These are phyloP conservation scores for Isabelozyma heimii DNA, from an alignment of 805 yeast species.

Conservation along the genomic window DNA sequence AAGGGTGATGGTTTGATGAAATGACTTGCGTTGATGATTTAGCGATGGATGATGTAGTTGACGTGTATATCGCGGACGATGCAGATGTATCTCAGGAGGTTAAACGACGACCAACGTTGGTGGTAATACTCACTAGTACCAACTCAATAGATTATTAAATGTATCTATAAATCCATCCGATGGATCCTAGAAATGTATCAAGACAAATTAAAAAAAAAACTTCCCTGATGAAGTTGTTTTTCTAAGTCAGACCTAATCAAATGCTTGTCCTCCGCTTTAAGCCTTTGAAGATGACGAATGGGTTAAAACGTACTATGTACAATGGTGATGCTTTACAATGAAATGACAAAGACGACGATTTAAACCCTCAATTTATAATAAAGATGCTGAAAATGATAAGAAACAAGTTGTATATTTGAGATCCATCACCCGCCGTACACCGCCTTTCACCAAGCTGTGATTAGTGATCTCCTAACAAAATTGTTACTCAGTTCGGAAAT, in stretches of 20 bases:
- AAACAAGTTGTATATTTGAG: neutral
- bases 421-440: neutral
- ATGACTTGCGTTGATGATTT: too few relatives aligned
- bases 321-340: neutral
- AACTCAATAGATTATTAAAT: neutral
- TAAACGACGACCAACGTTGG: too few relatives aligned
- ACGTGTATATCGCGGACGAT: too few relatives aligned
- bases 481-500: neutral
- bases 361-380: neutral
- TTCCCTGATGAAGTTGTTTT: too few relatives aligned
- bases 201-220: too few relatives aligned
- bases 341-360: neutral
- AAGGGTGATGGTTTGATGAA: too few relatives aligned
- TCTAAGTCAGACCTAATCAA: too few relatives aligned
- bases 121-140: neutral
- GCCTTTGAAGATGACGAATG: neutral
- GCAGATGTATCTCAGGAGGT: too few relatives aligned
- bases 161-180: constrained; percentile 1
- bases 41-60: too few relatives aligned
- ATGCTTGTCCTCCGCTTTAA: too few relatives aligned
- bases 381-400: neutral
- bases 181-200: neutral
- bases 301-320: neutral
- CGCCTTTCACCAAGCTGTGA: neutral
- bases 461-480: neutral